A percentile compares a stretch with the other conserved stretches of the same genome.
Evolutionary conservation across 2,329 filamentous ascomycete species (phyloP).

Genomic region (Botrytis byssoidea): DNA sequence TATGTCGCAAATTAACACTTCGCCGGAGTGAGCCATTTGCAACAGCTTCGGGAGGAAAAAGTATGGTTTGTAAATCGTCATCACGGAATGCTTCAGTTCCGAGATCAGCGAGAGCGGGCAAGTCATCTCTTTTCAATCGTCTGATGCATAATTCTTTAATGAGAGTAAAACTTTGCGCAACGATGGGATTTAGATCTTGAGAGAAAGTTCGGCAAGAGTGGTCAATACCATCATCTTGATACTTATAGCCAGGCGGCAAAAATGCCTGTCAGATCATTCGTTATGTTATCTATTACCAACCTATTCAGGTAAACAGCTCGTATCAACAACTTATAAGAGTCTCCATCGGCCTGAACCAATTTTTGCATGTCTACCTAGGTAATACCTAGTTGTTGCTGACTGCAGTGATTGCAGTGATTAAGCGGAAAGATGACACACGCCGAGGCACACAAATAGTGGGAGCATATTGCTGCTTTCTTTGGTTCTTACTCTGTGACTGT

Average conservation of each 20-base stretch:
- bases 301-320: neutral
- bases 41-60: conserved; percentile 13
- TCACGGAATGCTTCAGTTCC: conserved; percentile 4
- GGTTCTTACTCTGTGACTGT: neutral
- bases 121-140: neutral
- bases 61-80: neutral
- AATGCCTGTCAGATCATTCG: too few relatives aligned
- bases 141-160: neutral
- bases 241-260: neutral
- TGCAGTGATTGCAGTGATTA: conserved; percentile 4
- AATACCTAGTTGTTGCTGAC: neutral
- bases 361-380: neutral
- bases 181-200: neutral
- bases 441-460: neutral
- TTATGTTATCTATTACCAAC: neutral
- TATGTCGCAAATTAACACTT: neutral
- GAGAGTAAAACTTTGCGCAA: too few relatives aligned
- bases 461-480: neutral
- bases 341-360: neutral
- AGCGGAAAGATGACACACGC: neutral
- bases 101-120: neutral
- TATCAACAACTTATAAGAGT: too few relatives aligned
- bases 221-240: neutral
- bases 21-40: conserved; percentile 3
- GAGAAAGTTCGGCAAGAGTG: neutral